These are phyloP conservation scores for Aristolochia californica DNA, from an alignment of 164 flowering plant species.

Conservation along the genomic window DNA sequence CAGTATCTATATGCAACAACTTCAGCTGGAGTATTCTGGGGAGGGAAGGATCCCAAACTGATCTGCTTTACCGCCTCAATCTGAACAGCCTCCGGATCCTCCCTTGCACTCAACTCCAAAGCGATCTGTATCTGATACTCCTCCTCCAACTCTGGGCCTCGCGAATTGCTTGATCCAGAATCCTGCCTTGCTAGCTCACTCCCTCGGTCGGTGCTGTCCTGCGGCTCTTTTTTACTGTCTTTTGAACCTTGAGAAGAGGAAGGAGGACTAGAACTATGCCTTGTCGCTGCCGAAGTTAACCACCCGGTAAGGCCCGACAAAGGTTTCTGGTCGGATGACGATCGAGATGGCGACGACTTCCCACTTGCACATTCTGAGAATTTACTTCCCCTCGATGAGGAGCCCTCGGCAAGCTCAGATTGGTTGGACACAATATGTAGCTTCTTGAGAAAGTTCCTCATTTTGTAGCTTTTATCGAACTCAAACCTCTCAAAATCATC, in stretches of 20 bases:
- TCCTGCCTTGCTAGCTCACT: constrained; percentile 37
- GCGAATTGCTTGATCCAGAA: constrained; percentile 39
- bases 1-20: constrained; percentile 80
- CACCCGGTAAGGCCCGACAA: constrained; percentile 57
- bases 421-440: constrained; percentile 66
- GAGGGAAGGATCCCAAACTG: constrained; percentile 72
- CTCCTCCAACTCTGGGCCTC: constrained; percentile 81
- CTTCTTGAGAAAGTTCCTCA: constrained; percentile 86
- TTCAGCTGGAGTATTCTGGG: constrained; percentile 77
- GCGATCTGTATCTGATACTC: constrained; percentile 94
- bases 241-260: constrained; percentile 37
- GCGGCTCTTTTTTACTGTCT: constrained; percentile 31
- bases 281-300: constrained; percentile 62
- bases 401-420: constrained; percentile 44
- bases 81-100: constrained; percentile 94
- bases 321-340: constrained; percentile 43
- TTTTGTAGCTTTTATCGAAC: constrained; percentile 10
- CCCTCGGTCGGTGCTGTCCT: constrained; percentile 28
- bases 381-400: constrained; percentile 37
- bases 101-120: constrained; percentile 87
- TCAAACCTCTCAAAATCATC: background rate
- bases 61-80: constrained; percentile 97
- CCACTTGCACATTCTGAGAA: constrained; percentile 26
- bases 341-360: constrained; percentile 20
- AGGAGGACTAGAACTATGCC: constrained; percentile 45